Evolutionary conservation across 2,329 filamentous ascomycete species (phyloP).

Genomic region (Stemphylium beticola): DNA sequence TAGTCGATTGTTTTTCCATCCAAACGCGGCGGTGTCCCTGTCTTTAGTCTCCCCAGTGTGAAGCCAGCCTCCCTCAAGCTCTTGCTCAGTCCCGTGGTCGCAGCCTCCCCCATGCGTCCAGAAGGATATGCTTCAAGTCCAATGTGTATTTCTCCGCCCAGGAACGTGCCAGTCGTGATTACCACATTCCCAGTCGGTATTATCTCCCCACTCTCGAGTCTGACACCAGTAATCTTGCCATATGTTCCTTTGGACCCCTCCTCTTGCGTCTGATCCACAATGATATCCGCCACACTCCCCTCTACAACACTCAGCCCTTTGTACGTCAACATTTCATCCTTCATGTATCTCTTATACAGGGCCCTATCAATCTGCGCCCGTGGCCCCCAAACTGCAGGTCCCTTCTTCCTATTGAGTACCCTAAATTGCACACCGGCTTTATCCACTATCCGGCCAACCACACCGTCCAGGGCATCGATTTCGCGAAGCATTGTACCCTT

Average conservation of each 20-base stretch:
- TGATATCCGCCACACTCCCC: conserved; percentile 91
- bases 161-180: conserved; percentile 95
- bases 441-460: conserved; percentile 88
- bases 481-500: conserved; percentile 97
- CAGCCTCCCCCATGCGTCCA: conserved; percentile 90
- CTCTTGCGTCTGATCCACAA: conserved; percentile 65
- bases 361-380: conserved; percentile 92
- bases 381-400: conserved; percentile 95
- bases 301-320: conserved; percentile 80
- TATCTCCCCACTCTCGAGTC: conserved; percentile 85
- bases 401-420: conserved; percentile 85
- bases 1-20: conserved; percentile 85
- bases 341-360: conserved; percentile 90
- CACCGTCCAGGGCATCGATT: conserved; percentile 90
- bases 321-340: conserved; percentile 79
- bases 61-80: conserved; percentile 89
- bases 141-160: conserved; percentile 96
- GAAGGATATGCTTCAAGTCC: conserved; percentile 84
- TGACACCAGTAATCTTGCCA: conserved; percentile 81
- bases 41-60: conserved; percentile 87
- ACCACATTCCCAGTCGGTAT: conserved; percentile 81
- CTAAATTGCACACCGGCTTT: conserved; percentile 95
- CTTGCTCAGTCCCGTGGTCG: conserved; percentile 90
- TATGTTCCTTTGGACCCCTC: conserved; percentile 58
- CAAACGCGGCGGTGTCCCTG: conserved; percentile 89